phyloP scores from a whole-genome alignment of 1,139 yeast species.

The Protomyces lactucae-debilis region DNA sequence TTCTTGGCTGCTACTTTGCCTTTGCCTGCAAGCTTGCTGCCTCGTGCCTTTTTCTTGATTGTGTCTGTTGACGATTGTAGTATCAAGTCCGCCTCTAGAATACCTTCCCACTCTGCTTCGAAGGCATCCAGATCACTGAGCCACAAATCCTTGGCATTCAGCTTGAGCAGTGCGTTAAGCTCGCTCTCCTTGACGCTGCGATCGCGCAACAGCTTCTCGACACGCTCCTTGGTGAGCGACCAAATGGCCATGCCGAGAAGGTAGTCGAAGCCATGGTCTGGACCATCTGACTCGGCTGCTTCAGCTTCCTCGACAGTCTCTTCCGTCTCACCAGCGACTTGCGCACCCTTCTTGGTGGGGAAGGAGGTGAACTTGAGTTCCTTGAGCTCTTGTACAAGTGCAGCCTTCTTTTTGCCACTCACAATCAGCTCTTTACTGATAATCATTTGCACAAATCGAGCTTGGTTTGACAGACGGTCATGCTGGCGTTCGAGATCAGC shows the following conservation, averaged over 20 bases:
- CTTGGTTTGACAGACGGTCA: constrained; percentile 72
- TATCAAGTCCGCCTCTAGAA: constrained; percentile 53
- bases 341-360: constrained; percentile 38
- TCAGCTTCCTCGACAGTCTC: constrained; percentile 38
- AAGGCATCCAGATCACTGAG: constrained; percentile 72
- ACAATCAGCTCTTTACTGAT: constrained; percentile 68
- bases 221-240: constrained; percentile 73
- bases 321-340: constrained; percentile 33
- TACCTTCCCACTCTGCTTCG: constrained; percentile 59
- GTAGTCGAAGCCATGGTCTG: constrained; percentile 60
- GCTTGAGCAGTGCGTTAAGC: constrained; percentile 58
- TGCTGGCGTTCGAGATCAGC: constrained; percentile 67
- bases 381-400: constrained; percentile 60
- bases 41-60: constrained; percentile 18
- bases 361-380: constrained; percentile 68
- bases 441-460: constrained; percentile 84
- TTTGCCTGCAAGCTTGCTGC: constrained; percentile 32
- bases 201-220: constrained; percentile 66
- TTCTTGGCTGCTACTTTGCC: constrained; percentile 33
- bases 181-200: constrained; percentile 68
- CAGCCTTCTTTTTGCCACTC: constrained; percentile 66
- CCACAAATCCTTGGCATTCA: constrained; percentile 88
- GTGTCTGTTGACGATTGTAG: constrained; percentile 39
- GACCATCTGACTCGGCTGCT: constrained; percentile 41
- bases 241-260: constrained; percentile 84